Evolutionary conservation across 2,329 filamentous ascomycete genomes (phyloP).

Genomic region (Dothiorella sarmentorum): DNA sequence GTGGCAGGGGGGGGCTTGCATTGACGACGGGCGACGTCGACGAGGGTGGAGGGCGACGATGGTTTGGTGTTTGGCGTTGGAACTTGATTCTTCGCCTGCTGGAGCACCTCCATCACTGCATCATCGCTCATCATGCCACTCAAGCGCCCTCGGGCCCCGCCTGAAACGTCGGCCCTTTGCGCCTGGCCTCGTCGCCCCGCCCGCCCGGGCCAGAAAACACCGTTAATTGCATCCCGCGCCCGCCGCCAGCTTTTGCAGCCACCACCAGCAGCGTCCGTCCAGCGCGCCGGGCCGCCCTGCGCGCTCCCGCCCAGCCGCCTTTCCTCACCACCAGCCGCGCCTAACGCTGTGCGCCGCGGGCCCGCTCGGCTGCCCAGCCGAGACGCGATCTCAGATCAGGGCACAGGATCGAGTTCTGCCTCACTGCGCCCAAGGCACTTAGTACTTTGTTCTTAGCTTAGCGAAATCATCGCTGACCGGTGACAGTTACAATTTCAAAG

Average conservation of each 20-base stretch:
- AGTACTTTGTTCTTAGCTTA: too few species aligned
- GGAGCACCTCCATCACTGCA: too few species aligned
- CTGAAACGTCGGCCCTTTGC: neutral
- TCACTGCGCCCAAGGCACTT: too few species aligned
- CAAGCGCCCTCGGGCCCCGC: too few species aligned
- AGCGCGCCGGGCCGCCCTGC: slow-evolving; percentile 3
- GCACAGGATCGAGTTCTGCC: neutral
- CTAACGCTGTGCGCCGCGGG: neutral
- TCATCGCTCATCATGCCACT: neutral
- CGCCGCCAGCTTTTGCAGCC: neutral
- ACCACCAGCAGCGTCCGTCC: neutral
- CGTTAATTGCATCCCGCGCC: neutral
- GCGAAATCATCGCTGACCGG: too few species aligned
- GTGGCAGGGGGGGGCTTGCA: neutral
- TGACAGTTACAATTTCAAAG: neutral
- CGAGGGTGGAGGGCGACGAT: slow-evolving; percentile 1
- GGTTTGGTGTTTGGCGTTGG: neutral
- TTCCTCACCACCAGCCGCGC: slow-evolving; percentile 5
- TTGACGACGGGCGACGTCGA: neutral
- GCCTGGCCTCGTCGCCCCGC: neutral
- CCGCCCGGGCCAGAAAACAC: neutral
- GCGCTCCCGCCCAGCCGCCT: slow-evolving; percentile 5
- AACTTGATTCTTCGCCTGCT: too few species aligned
- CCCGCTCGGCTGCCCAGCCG: neutral
- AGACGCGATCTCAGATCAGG: neutral